Evolutionary conservation across 1,139 yeast species (phyloP), one percentile per base, ranked within the genome.

Genomic region (Pichia sp.): DNA sequence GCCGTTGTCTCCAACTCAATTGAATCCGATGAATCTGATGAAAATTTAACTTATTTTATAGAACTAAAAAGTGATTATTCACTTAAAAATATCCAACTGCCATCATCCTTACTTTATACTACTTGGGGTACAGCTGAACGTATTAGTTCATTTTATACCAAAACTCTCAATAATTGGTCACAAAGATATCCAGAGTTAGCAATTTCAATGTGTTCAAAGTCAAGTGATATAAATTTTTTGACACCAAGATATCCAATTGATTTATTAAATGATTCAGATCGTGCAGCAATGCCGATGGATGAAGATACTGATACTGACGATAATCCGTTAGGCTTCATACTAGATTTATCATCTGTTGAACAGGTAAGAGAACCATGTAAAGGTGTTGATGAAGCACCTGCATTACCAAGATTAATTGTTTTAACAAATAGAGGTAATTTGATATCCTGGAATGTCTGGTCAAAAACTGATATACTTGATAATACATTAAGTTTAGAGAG

Each of bases 221-320:
- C 92, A 0, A 73, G 83, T 3, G 92, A 85, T 49, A 60, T 84
- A 9, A 66, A 80, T 0, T 57, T 82, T 0, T 51, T 73, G 20
- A 63, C 74, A 0, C 58, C 65, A 1, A 57, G 62, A 1, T 66
- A 64, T 3, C 53, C 64, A 16, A 62, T 72, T 39, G 66, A 61
- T 35, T 79, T 82, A 23, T 64, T 74, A 4, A 85, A 83, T 56
- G 96, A 88, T 59, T 70, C 81, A 4, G 79, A 78, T 54, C 73
- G 85, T 46, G 92, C 95, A 0, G 75, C 77, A 15, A 70, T 86
- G 54, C 95, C 96, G 1, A 69, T 86, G 54, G 77, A 77, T 60
- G 81, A 77, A 16, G 82, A 74, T 1, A 67, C 81, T 0, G 79
- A 76, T 37, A 83, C 77, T 44, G 95, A 86, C 59, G 75, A 85